Evolutionary conservation across 176 grass and related monocot species (phyloP).

Genomic region (Leersia perrieri): DNA sequence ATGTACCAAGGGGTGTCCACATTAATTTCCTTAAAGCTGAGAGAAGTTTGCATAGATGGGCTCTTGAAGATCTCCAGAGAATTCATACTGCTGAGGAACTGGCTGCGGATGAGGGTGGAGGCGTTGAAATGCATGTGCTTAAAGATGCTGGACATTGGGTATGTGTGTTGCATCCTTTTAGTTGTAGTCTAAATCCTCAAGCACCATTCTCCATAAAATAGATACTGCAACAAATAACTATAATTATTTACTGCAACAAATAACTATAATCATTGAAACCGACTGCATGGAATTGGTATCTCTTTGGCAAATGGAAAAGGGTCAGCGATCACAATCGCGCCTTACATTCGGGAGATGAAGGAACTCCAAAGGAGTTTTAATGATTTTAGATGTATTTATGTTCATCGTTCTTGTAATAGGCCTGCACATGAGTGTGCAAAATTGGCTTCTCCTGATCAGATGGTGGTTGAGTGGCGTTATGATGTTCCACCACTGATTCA

Average conservation of each 20-base stretch:
- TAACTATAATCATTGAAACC: too few species aligned
- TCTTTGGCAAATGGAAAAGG: too few species aligned
- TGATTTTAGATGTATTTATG: too few species aligned
- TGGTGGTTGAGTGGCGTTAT: too few species aligned
- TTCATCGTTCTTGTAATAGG: too few species aligned
- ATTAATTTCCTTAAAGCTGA: constrained; percentile 95
- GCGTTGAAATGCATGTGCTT: constrained; percentile 94
- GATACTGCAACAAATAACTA: neutral
- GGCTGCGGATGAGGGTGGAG: constrained; percentile 78
- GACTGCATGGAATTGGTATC: too few species aligned
- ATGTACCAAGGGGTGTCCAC: constrained; percentile 86
- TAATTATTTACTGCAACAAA: neutral
- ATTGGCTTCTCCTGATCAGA: too few species aligned
- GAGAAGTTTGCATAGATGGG: constrained; percentile 99
- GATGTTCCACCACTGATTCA: too few species aligned
- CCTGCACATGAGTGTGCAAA: too few species aligned
- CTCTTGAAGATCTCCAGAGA: constrained; percentile 88
- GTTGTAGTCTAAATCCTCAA: neutral
- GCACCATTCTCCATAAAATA: neutral
- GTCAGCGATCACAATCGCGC: too few species aligned
- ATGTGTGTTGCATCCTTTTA: neutral
- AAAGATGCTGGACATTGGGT: constrained; percentile 99
- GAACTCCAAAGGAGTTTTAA: too few species aligned
- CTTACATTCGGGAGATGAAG: too few species aligned
- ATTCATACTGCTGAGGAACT: constrained; percentile 80